Evolutionary conservation across 2,329 filamentous ascomycete species (phyloP).

Genomic region (Ophiostoma sp.): DNA sequence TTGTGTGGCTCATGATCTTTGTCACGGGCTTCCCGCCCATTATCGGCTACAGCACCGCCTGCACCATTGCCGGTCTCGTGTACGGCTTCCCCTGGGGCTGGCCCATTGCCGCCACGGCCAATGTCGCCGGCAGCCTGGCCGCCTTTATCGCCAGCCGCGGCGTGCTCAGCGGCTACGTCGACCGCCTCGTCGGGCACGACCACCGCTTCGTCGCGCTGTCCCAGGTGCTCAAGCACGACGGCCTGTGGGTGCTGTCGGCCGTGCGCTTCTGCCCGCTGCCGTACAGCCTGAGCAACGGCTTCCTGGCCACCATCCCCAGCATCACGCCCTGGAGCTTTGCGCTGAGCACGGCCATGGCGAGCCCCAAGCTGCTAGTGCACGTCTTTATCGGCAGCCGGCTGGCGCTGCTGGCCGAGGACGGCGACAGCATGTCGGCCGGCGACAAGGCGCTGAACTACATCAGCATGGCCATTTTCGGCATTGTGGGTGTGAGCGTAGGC

Average conservation of each 20-base stretch:
- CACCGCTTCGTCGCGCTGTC: constrained; percentile 82
- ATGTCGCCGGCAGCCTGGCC: constrained; percentile 68
- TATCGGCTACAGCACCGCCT: constrained; percentile 76
- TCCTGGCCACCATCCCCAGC: constrained; percentile 87
- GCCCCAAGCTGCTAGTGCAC: constrained; percentile 83
- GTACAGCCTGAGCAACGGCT: constrained; percentile 89
- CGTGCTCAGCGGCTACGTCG: constrained; percentile 71
- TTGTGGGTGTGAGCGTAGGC: constrained; percentile 70
- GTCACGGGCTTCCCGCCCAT: constrained; percentile 77
- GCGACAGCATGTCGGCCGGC: constrained; percentile 72
- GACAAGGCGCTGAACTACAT: constrained; percentile 80
- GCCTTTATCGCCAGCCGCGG: constrained; percentile 79
- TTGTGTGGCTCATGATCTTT: constrained; percentile 72
- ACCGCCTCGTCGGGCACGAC: constrained; percentile 74
- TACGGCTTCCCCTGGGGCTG: constrained; percentile 62
- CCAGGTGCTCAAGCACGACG: constrained; percentile 84
- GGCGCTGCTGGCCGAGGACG: constrained; percentile 74
- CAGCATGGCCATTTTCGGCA: constrained; percentile 66
- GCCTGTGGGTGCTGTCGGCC: constrained; percentile 80
- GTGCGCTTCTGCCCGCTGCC: constrained; percentile 89
- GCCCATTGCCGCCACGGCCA: constrained; percentile 75
- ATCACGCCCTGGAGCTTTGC: constrained; percentile 72
- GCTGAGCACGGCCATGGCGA: constrained; percentile 73
- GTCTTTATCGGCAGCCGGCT: constrained; percentile 86
- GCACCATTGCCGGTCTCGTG: constrained; percentile 51